Conservation (phyloP, 306 rosid species). For the Chamaecrista fasciculata region DNA sequence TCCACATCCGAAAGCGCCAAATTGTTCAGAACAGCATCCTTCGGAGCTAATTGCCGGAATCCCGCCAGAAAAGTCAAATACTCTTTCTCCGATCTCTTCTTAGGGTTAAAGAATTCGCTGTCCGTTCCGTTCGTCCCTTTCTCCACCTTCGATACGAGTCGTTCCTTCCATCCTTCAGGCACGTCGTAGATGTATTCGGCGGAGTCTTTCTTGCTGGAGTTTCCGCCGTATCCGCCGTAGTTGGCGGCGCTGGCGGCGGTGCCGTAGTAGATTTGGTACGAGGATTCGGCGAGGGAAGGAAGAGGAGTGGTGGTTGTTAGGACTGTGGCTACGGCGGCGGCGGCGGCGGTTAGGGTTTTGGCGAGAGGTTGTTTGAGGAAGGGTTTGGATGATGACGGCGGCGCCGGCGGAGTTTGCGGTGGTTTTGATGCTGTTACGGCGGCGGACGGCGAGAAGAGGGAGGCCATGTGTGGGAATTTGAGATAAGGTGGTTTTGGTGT, state of each 20-base stretch:
- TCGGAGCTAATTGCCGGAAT: constrained; percentile 69
- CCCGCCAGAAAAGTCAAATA: constrained; percentile 72
- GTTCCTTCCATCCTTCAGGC: constrained; percentile 85
- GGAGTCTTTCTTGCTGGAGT: constrained; percentile 72
- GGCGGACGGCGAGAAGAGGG: constrained; percentile 50
- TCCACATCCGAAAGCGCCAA: constrained; percentile 77
- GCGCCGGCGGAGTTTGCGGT: constrained; percentile 29
- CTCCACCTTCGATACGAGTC: constrained; percentile 79
- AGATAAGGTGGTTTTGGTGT: background rate
- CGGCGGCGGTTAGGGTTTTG: constrained; percentile 46
- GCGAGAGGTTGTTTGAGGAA: constrained; percentile 39
- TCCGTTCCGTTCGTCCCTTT: constrained; percentile 86
- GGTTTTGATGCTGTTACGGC: constrained; percentile 37
- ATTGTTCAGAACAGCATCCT: constrained; percentile 62
- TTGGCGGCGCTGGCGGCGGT: constrained; percentile 92
- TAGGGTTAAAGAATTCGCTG: constrained; percentile 85
- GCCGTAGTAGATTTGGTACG: constrained; percentile 75
- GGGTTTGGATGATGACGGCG: constrained; percentile 29
- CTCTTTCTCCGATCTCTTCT: constrained; percentile 70
- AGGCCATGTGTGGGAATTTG: constrained; percentile 39
- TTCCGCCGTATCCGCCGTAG: constrained; percentile 86
- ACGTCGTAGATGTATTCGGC: constrained; percentile 85
- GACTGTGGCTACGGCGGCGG: constrained; percentile 55
- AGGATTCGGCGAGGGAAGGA: constrained; percentile 46
- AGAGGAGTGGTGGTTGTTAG: constrained; percentile 39